phyloP scores from a whole-genome alignment of 1,284 basidiomycete species.

The Porodaedalea pini region DNA sequence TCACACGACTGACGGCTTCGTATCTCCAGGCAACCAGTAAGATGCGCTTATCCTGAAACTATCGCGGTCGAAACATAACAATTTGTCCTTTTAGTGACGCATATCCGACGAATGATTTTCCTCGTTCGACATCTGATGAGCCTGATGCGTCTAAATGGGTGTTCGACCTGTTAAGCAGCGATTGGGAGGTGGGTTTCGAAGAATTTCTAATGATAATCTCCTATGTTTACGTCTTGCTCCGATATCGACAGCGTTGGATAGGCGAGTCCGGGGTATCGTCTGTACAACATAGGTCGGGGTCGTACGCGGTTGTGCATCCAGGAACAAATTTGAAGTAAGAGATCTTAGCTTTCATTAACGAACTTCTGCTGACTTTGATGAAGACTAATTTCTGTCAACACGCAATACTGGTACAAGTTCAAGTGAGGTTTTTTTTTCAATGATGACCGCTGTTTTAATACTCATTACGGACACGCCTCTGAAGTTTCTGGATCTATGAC shows the following conservation, averaged over 20 bases:
- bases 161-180: constrained; percentile 43
- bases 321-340: constrained; percentile 42
- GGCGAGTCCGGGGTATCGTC: constrained; percentile 35
- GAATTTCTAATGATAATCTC: neutral
- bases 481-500: constrained; percentile 52
- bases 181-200: constrained; percentile 40
- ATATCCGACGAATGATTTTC: constrained; percentile 47
- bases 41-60: constrained; percentile 20
- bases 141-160: constrained; percentile 41
- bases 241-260: constrained; percentile 39
- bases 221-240: neutral
- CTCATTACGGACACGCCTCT: constrained; percentile 8
- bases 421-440: constrained; percentile 37
- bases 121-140: constrained; percentile 39
- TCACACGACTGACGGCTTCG: neutral
- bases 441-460: neutral
- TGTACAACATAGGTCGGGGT: constrained; percentile 45
- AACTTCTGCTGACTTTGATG: neutral
- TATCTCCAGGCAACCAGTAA: constrained; percentile 46
- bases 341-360: neutral
- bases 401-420: constrained; percentile 54
- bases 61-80: no score
- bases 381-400: constrained; percentile 55
- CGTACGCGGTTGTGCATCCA: constrained; percentile 42
- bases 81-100: constrained; percentile 36